A percentile compares a stretch with the other conserved stretches of the same genome.
Conservation (phyloP, 129 eudicot species). For the Lactuca saligna region DNA sequence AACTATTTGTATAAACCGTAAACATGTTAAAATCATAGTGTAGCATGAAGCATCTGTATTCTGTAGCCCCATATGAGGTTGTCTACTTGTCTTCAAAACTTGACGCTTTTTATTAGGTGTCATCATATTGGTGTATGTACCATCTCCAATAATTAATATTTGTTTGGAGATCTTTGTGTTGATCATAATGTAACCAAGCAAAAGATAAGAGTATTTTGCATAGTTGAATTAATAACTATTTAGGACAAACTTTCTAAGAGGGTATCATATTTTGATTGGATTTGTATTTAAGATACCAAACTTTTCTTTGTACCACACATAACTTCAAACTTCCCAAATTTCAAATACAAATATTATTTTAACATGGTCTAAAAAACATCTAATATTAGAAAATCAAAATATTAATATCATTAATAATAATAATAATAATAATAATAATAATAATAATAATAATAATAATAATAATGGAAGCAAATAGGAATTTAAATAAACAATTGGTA, state of each 20-base stretch:
- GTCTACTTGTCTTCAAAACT: slow-evolving; percentile 14
- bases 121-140: slow-evolving; percentile 21
- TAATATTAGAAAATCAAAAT: no score
- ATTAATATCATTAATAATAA: no score
- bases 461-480: no score
- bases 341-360: no score
- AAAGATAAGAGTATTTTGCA: background rate
- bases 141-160: slow-evolving; percentile 21
- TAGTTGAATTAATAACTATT: background rate
- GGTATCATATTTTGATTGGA: no score
- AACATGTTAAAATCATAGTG: slow-evolving; percentile 6
- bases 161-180: slow-evolving; percentile 17
- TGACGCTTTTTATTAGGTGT: slow-evolving; percentile 12
- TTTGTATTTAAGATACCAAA: no score
- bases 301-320: no score
- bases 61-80: slow-evolving; percentile 19
- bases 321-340: no score
- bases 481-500: no score
- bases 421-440: no score
- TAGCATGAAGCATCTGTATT: slow-evolving; percentile 5
- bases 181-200: background rate
- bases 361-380: no score
- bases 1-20: background rate
- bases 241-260: background rate
- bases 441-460: no score